Base-by-base conservation (phyloP, 2,329 filamentous ascomycete genomes). In the Penicillium glabrum region DNA sequence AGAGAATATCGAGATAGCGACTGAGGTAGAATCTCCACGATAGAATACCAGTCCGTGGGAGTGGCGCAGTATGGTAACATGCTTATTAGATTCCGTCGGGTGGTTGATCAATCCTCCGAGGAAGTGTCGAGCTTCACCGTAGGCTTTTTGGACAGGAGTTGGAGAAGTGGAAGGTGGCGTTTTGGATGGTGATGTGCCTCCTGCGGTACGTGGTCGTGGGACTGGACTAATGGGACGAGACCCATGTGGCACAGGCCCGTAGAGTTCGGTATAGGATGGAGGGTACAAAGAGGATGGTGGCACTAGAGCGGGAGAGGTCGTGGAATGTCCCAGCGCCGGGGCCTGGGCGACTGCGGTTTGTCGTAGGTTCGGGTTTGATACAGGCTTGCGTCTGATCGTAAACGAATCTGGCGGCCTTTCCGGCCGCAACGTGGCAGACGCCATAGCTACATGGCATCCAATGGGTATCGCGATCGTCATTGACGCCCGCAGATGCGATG, bases 51-150 rank as follows among this genome's bases (percentile, higher is more conserved):
- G 66, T 0, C 82, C 83, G 27, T 82, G 75, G 0, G 86, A 88
- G 67, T 90, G 88, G 0, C 87, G 84, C 24, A 90, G 79, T 54
- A 90, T 84, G 46, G 82, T 87, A 69, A 82, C 85, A 72, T 89
- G 85, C 56, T 83, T 86, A 3, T 81, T 89, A 0, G 85, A 87
- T 66, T 88, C 86, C 21, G 79, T 81, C 0, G 88, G 86, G 55
- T 85, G 86, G 16, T 79, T 79, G 52, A 90, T 78, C 23, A 90
- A 77, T 0, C 87, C 87, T 3, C 85, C 84, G 1, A 87, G 85
- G 58, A 89, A 85, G 68, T 89, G 84, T 35, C 84, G 80, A 0
- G 85, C 86, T 64, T 89, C 86, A 19, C 69, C 67, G 46, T 72
- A 74, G 48, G 71, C 72, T 49, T 75, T 73, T 56, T 70, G 69